Percentiles rank a stretch among this genome's conserved stretches.
Conservation (phyloP, 768 basidiomycete genomes). For the Boletus coccyginus region DNA sequence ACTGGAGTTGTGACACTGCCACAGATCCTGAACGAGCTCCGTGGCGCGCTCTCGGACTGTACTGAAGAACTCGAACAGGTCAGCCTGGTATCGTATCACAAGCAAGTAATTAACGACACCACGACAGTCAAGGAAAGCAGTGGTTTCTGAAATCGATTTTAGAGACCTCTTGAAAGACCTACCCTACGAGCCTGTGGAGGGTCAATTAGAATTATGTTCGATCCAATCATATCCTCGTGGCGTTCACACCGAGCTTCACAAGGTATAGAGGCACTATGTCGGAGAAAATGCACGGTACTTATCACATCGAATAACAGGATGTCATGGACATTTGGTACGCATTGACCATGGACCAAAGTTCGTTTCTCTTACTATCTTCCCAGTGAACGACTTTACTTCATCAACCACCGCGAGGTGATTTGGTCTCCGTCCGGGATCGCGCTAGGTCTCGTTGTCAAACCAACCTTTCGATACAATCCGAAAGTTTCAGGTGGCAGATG, state of each 20-base stretch:
- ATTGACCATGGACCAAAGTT: neutral
- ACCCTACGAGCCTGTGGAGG: constrained; percentile 11
- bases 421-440: constrained; percentile 24
- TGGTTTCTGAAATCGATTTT: constrained; percentile 17
- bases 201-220: constrained; percentile 10
- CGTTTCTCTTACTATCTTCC: neutral
- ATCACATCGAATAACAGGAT: constrained; percentile 3
- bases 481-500: constrained; percentile 15
- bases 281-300: neutral
- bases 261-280: constrained; percentile 13
- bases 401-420: constrained; percentile 17
- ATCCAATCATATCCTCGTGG: neutral
- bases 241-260: neutral
- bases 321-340: constrained; percentile 8
- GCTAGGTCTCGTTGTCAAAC: constrained; percentile 25
- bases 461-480: constrained; percentile 27
- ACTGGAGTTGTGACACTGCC: neutral
- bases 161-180: constrained; percentile 1
- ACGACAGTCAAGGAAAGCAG: constrained; percentile 11
- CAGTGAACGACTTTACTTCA: constrained; percentile 12
- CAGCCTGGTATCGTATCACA: neutral
- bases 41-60: constrained; percentile 13
- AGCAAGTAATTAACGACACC: neutral
- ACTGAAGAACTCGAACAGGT: constrained; percentile 24
- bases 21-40: constrained; percentile 21